phyloP scores from a whole-genome alignment of 2,329 filamentous ascomycete genomes.

The Westerdykella aurantiaca region DNA sequence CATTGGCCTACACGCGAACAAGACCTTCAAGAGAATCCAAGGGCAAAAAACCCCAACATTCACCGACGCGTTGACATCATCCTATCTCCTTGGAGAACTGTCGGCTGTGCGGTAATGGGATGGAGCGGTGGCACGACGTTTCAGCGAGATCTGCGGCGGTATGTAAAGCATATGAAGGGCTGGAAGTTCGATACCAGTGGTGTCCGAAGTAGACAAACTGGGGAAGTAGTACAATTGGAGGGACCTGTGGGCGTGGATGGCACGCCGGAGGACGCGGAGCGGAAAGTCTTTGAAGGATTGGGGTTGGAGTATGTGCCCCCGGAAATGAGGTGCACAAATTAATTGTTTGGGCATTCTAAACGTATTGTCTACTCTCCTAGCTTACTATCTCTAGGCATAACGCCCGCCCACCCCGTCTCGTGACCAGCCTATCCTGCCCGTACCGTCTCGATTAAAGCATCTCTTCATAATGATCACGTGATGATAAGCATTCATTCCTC shows the following conservation, averaged over 20 bases:
- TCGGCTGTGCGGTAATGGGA: constrained; percentile 79
- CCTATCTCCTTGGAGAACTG: constrained; percentile 78
- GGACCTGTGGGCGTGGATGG: constrained; percentile 39
- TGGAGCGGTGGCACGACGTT: constrained; percentile 91
- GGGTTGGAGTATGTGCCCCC: constrained; percentile 50
- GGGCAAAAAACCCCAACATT: constrained; percentile 59
- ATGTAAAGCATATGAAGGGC: constrained; percentile 63
- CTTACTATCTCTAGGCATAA: too few relatives aligned
- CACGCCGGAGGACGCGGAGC: constrained; percentile 68
- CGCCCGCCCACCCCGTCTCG: too few relatives aligned
- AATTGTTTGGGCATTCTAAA: constrained; percentile 7
- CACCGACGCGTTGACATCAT: constrained; percentile 92
- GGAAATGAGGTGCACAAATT: constrained; percentile 43
- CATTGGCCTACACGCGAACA: constrained; percentile 35
- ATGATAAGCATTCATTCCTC: too few relatives aligned
- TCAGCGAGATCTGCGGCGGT: constrained; percentile 74
- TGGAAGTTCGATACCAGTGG: constrained; percentile 93
- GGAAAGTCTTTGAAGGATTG: constrained; percentile 69
- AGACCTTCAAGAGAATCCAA: constrained; percentile 31
- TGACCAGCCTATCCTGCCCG: too few relatives aligned
- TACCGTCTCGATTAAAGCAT: too few relatives aligned
- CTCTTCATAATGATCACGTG: too few relatives aligned
- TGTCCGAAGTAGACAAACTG: constrained; percentile 61
- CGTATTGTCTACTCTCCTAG: too few relatives aligned
- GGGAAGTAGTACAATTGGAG: constrained; percentile 67